Percentiles rank a stretch among this genome's conserved stretches.
Conservation (phyloP, 306 rosid genomes). For the Potentilla sterilis region DNA sequence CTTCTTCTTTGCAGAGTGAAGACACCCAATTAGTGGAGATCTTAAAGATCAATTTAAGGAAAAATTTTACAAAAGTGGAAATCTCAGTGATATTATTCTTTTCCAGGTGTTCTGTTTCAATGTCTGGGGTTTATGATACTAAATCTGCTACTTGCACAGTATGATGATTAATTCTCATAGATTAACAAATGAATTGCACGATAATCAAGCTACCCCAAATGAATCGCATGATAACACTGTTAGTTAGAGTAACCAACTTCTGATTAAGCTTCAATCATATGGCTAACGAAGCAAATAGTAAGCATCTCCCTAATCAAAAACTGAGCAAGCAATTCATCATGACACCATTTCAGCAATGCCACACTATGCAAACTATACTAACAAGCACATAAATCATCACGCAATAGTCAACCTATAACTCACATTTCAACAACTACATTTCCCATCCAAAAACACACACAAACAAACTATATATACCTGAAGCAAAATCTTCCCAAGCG, state of each 20-base stretch:
- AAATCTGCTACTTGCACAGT: neutral
- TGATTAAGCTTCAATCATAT: neutral
- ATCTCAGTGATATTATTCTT: neutral
- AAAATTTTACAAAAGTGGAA: neutral
- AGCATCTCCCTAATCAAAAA: neutral
- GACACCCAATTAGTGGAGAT: constrained; percentile 6
- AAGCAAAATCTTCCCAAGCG: constrained; percentile 93
- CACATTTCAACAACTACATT: constrained; percentile 9
- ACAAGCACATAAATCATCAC: neutral
- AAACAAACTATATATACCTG: constrained; percentile 55
- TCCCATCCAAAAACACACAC: neutral
- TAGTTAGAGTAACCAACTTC: neutral
- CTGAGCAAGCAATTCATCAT: neutral
- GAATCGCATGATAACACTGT: neutral
- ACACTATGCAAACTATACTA: neutral
- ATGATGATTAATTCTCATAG: neutral
- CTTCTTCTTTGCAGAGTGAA: too few species aligned
- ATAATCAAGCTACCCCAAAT: neutral
- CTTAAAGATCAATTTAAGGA: too few species aligned
- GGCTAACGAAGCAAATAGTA: constrained; percentile 4
- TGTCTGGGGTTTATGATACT: neutral
- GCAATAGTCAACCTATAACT: constrained; percentile 11
- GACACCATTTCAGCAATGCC: neutral
- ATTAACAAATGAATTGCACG: neutral
- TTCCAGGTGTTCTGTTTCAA: neutral